Percentiles rank a stretch among this genome's conserved stretches.
These are phyloP conservation scores for Arthroderma sp. DNA, from an alignment of 2,329 filamentous ascomycete species.

Conservation along the genomic window DNA sequence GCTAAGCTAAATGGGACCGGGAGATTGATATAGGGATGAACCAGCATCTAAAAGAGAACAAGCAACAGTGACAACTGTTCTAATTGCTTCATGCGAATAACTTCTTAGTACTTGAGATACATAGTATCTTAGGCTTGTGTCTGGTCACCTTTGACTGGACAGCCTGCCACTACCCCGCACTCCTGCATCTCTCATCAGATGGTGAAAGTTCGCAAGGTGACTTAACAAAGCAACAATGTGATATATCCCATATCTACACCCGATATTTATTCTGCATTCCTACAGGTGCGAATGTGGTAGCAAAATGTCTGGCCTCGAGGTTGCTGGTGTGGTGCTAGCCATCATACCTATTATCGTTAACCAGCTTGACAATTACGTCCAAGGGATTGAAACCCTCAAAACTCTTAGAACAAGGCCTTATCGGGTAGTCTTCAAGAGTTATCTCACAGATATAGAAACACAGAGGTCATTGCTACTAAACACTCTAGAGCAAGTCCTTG, in stretches of 20 bases:
- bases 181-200: background rate
- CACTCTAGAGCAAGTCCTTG: constrained; percentile 3
- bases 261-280: background rate
- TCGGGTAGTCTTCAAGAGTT: constrained; percentile 2
- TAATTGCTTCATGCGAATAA: too few species aligned
- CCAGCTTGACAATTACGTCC: constrained; percentile 8
- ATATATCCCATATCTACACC: background rate
- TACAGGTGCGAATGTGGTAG: background rate
- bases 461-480: constrained; percentile 3
- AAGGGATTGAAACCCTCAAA: constrained; percentile 4
- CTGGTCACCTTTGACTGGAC: too few species aligned
- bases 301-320: constrained; percentile 11
- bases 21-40: too few species aligned
- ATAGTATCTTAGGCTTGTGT: too few species aligned
- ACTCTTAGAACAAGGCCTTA: background rate
- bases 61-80: too few species aligned
- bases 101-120: too few species aligned
- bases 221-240: background rate
- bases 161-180: too few species aligned
- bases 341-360: constrained; percentile 11
- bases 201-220: background rate
- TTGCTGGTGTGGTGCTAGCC: constrained; percentile 12
- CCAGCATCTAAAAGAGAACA: too few species aligned
- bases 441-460: background rate
- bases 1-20: too few species aligned